Base-by-base conservation (phyloP, 2,329 filamentous ascomycete genomes). In the Tothia fuscella region DNA sequence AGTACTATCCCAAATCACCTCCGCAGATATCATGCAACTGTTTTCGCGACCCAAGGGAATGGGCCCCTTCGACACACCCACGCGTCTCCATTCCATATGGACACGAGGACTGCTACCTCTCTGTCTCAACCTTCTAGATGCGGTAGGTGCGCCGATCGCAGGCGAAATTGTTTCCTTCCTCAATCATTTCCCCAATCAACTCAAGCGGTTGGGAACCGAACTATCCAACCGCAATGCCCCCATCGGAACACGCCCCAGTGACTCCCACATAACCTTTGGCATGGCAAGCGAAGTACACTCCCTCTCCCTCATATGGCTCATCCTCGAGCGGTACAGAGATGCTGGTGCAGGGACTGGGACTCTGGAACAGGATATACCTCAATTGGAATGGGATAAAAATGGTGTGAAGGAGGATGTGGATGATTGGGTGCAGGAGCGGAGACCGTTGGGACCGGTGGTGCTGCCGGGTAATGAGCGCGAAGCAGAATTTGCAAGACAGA, bases 1-100 rank as follows among this genome's bases (percentile, higher is more conserved):
- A 24, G 69, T 94, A 12, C 72, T 98, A 5, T 76, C 79, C 51
- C 82, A 85, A 46, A 67, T 96, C 38, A 76, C 82, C 16, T 81
- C 81, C 1, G 84, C 87, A 38, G 88, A 81, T 47, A 66, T 96
- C 16, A 81, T 82, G 6, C 78, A 78, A 43, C 80, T 82, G 57
- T 80, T 93, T 59, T 78, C 83, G 20, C 68, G 71, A 33, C 57
- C 64, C 7, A 78, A 80, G 40, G 72, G 74, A 35, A 80, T 87
- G 44, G 82, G 82, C 3, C 87, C 88, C 0, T 87, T 93, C 48
- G 82, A 91, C 33, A 74, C 83, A 5, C 75, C 80, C 2, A 64
- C 74, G 0, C 78, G 89, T 20, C 78, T 93, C 54, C 93, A 93
- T 64, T 74, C 74, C 40, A 88, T 96, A 53, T 98, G 91, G 91